These are phyloP conservation scores for Alternaria longipes DNA, from an alignment of 2,329 filamentous ascomycete genomes.

Conservation along the genomic window DNA sequence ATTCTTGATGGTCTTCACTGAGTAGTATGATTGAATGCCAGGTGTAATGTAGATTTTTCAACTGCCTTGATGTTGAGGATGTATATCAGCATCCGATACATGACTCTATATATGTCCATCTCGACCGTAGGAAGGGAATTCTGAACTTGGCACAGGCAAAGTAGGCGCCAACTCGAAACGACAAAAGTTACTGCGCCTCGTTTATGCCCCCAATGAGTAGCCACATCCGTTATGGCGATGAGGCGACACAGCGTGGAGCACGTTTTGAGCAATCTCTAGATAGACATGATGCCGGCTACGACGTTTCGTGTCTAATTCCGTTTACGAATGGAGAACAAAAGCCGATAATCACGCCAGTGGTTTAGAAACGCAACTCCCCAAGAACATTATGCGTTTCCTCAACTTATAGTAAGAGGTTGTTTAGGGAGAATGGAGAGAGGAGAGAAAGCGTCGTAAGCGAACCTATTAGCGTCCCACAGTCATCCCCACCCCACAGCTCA, in stretches of 20 bases:
- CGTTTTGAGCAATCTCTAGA: not conserved
- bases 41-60: not conserved
- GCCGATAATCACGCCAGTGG: constrained; percentile 19
- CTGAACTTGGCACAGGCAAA: not conserved
- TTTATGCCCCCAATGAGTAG: constrained; percentile 22
- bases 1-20: constrained; percentile 20
- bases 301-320: constrained; percentile 28
- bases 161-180: constrained; percentile 37
- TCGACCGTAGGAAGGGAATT: not conserved
- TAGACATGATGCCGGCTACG: constrained; percentile 13
- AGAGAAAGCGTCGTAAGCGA: constrained; percentile 6
- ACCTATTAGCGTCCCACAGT: constrained; percentile 19
- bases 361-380: constrained; percentile 29
- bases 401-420: not conserved
- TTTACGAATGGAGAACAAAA: constrained; percentile 33
- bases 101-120: constrained; percentile 25
- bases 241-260: constrained; percentile 17
- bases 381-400: constrained; percentile 38
- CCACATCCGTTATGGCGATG: constrained; percentile 21
- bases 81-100: constrained; percentile 5
- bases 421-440: constrained; percentile 3
- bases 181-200: constrained; percentile 21
- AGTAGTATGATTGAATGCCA: constrained; percentile 24
- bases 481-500: constrained; percentile 16
- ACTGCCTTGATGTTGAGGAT: constrained; percentile 10